phyloP scores from a whole-genome alignment of 345 rosid genomes.

The Euclidium syriacum region DNA sequence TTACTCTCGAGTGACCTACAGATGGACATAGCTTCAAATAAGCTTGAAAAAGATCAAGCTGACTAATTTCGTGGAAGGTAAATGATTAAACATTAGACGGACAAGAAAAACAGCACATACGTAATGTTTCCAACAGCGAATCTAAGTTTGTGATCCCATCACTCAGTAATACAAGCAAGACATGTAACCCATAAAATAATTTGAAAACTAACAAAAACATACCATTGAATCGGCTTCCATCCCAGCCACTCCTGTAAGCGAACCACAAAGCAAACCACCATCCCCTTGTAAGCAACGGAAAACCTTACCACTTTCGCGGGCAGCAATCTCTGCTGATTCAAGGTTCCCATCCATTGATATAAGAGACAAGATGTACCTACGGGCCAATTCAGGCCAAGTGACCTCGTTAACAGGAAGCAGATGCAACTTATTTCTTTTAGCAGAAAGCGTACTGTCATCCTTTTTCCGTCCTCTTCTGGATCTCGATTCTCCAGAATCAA shows the following conservation, averaged over 20 bases:
- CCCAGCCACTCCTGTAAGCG: conserved; percentile 87
- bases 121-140: background rate
- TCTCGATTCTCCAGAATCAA: conserved; percentile 77
- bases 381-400: conserved; percentile 95
- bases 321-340: conserved; percentile 74
- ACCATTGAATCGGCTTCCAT: conserved; percentile 98
- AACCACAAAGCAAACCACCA: conserved; percentile 95
- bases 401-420: conserved; percentile 83
- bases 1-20: background rate
- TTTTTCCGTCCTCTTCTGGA: conserved; percentile 80
- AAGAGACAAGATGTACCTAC: conserved; percentile 76
- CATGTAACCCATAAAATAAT: background rate
- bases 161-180: conserved; percentile 4
- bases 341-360: conserved; percentile 78
- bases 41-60: background rate
- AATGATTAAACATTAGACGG: conserved; percentile 1
- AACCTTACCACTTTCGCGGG: conserved; percentile 82
- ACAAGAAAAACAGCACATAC: conserved; percentile 1
- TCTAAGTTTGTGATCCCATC: background rate
- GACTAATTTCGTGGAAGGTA: background rate
- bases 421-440: conserved; percentile 60
- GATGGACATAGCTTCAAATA: conserved; percentile 3
- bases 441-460: conserved; percentile 60
- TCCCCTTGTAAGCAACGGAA: conserved; percentile 95
- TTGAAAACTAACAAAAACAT: conserved; percentile 39